Percentiles rank a stretch among this genome's conserved stretches.
Evolutionary conservation across 1,139 yeast species (phyloP).

Genomic region (Saccharomyces hybrid): DNA sequence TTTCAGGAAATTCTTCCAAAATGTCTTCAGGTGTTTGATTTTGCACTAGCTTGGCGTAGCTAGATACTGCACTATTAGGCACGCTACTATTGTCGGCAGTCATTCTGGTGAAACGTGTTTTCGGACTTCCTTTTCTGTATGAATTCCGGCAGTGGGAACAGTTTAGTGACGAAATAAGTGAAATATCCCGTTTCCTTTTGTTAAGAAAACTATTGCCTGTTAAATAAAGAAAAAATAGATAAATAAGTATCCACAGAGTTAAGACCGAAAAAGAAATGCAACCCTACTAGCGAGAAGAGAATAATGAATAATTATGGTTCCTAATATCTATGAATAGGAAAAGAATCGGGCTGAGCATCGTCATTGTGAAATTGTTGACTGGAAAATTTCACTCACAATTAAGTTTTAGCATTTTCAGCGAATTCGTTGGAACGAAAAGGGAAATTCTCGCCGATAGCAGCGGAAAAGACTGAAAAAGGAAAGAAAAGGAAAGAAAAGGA

Average conservation of each 20-base stretch:
- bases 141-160: neutral
- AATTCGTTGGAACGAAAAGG: neutral
- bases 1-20: constrained; percentile 53
- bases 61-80: neutral
- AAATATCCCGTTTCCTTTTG: neutral
- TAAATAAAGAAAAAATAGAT: neutral
- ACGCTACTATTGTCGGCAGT: neutral
- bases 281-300: neutral
- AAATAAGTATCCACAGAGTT: neutral
- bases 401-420: neutral
- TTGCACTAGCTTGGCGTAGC: constrained; percentile 48
- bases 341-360: neutral
- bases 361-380: neutral
- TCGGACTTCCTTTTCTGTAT: neutral
- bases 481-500: neutral
- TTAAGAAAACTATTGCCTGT: neutral
- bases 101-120: neutral
- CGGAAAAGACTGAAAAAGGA: neutral
- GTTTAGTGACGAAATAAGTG: neutral
- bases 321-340: neutral
- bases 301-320: neutral
- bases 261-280: neutral
- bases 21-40: constrained; percentile 43
- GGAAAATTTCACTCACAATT: neutral
- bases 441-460: neutral